A percentile compares a stretch with the other conserved stretches of the same genome.
phyloP scores from a whole-genome alignment of 108 stramenopile species.

The Nitzschia sp. region DNA sequence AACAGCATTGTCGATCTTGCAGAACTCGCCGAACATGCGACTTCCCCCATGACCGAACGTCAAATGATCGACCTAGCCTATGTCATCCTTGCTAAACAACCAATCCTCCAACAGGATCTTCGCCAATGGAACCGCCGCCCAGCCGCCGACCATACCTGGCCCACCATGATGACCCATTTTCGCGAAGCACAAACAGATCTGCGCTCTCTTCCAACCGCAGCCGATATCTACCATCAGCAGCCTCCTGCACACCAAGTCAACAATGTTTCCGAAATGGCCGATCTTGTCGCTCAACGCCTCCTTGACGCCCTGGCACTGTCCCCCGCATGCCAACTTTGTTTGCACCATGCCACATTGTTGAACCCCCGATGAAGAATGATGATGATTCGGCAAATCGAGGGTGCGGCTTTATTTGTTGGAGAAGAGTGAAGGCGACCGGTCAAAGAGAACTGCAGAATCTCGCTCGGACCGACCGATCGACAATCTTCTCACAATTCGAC shows the following conservation, averaged over 20 bases:
- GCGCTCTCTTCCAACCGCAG: background rate
- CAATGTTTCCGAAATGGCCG: background rate
- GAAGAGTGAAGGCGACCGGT: too few relatives aligned
- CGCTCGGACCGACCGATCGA: too few relatives aligned
- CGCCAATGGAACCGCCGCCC: background rate
- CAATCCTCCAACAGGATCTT: background rate
- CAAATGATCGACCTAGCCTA: background rate
- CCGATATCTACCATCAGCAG: background rate
- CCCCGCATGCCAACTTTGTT: too few relatives aligned
- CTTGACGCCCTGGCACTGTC: background rate
- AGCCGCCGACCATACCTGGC: background rate
- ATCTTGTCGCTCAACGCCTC: background rate
- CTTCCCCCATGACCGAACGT: background rate
- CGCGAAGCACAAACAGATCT: background rate
- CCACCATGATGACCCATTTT: background rate
- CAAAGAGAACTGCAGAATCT: too few relatives aligned
- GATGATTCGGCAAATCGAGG: too few relatives aligned
- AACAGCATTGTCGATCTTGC: conserved; percentile 8
- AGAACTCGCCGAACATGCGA: background rate
- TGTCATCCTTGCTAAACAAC: background rate
- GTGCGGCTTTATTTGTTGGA: too few relatives aligned
- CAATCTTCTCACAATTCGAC: too few relatives aligned
- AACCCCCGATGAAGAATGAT: too few relatives aligned
- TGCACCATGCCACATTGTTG: too few relatives aligned
- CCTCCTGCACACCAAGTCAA: background rate